Percentiles rank a stretch among this genome's conserved stretches.
Evolutionary conservation across 2,329 filamentous ascomycete genomes (phyloP).

Genomic region (Fusarium napiforme): DNA sequence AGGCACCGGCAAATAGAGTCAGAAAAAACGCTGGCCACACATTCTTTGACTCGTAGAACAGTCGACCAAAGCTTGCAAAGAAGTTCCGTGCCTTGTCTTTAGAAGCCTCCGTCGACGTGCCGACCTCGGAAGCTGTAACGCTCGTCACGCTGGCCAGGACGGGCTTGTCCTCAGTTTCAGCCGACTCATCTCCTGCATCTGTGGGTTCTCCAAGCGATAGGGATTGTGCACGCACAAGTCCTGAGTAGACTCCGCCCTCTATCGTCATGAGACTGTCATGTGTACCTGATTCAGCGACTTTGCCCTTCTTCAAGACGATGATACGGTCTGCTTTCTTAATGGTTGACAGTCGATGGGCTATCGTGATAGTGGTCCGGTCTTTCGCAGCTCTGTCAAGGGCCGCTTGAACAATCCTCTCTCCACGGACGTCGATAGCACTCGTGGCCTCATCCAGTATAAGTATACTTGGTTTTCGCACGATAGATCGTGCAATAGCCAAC

Average conservation of each 20-base stretch:
- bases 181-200: slow-evolving; percentile 49
- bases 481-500: slow-evolving; percentile 79
- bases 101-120: slow-evolving; percentile 33
- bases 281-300: slow-evolving; percentile 77
- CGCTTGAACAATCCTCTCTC: slow-evolving; percentile 71
- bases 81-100: slow-evolving; percentile 56
- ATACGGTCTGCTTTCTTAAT: slow-evolving; percentile 84
- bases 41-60: slow-evolving; percentile 66
- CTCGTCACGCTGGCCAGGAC: slow-evolving; percentile 59
- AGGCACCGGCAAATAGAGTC: slow-evolving; percentile 59
- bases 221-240: slow-evolving; percentile 72
- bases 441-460: slow-evolving; percentile 83
- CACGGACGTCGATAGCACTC: slow-evolving; percentile 68
- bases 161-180: slow-evolving; percentile 55
- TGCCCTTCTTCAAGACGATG: slow-evolving; percentile 77
- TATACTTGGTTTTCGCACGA: slow-evolving; percentile 76
- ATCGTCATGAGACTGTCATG: slow-evolving; percentile 75
- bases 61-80: slow-evolving; percentile 63
- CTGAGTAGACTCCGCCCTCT: slow-evolving; percentile 72
- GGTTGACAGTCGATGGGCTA: slow-evolving; percentile 79
- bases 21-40: slow-evolving; percentile 63
- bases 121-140: slow-evolving; percentile 51
- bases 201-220: slow-evolving; percentile 63
- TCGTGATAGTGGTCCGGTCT: slow-evolving; percentile 76
- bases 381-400: slow-evolving; percentile 70